Conservation (phyloP, 2,329 filamentous ascomycete species). For the Domatiomyces globalis region DNA sequence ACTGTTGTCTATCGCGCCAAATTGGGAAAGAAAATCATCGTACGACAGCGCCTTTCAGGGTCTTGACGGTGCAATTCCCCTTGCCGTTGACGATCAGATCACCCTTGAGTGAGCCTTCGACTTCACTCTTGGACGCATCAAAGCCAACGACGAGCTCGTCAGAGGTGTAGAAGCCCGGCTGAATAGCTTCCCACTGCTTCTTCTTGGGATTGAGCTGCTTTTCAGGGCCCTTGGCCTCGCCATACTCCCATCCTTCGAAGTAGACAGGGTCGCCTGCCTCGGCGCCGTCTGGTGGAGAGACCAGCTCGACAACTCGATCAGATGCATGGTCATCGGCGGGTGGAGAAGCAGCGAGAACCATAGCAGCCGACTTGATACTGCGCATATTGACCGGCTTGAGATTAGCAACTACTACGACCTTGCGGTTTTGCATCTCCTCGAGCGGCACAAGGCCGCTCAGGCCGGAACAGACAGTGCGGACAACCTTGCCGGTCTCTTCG, state of each 20-base stretch:
- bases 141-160: slow-evolving; percentile 70
- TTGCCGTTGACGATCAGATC: slow-evolving; percentile 59
- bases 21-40: slow-evolving; percentile 4
- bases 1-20: too few relatives aligned
- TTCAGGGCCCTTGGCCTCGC: slow-evolving; percentile 57
- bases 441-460: slow-evolving; percentile 85
- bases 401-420: slow-evolving; percentile 92
- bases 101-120: slow-evolving; percentile 46
- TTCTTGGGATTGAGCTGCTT: slow-evolving; percentile 95
- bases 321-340: slow-evolving; percentile 62
- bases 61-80: slow-evolving; percentile 70
- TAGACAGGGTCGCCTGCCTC: slow-evolving; percentile 75
- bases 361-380: slow-evolving; percentile 64
- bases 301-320: slow-evolving; percentile 64
- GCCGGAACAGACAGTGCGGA: slow-evolving; percentile 91
- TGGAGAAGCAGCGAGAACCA: slow-evolving; percentile 95
- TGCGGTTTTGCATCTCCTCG: slow-evolving; percentile 91
- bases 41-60: slow-evolving; percentile 54
- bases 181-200: slow-evolving; percentile 96
- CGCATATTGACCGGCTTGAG: slow-evolving; percentile 99
- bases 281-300: slow-evolving; percentile 62
- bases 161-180: slow-evolving; percentile 90
- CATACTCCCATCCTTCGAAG: slow-evolving; percentile 80
- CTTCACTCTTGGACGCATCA: slow-evolving; percentile 61
- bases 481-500: slow-evolving; percentile 80